These are phyloP conservation scores for Megacollybia platyphylla DNA, from an alignment of 1,284 basidiomycete species.

Conservation along the genomic window DNA sequence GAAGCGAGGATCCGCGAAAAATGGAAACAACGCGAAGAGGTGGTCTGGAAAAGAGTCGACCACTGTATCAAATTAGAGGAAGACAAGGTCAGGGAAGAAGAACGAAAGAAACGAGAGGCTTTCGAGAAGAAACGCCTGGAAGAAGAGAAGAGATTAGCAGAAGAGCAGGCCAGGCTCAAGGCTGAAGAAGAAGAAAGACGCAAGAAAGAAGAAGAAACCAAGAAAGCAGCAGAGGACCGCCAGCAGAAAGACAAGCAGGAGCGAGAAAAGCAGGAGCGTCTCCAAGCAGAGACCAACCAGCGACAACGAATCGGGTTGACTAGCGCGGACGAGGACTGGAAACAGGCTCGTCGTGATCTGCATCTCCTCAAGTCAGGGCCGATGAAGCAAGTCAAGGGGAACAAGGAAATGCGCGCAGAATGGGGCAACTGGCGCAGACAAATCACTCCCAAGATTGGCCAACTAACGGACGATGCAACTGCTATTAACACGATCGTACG, in stretches of 20 bases:
- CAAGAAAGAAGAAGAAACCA: constrained; percentile 14
- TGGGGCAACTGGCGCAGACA: constrained; percentile 65
- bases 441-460: constrained; percentile 87
- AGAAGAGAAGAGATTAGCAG: constrained; percentile 19
- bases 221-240: constrained; percentile 16
- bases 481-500: constrained; percentile 67
- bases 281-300: constrained; percentile 16
- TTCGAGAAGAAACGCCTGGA: constrained; percentile 26
- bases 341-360: constrained; percentile 44
- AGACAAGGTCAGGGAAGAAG: constrained; percentile 42
- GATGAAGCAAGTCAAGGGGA: constrained; percentile 63
- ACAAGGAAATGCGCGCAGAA: constrained; percentile 38
- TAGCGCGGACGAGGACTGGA: constrained; percentile 57
- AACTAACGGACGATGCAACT: constrained; percentile 71
- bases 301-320: constrained; percentile 31
- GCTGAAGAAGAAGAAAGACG: constrained; percentile 20
- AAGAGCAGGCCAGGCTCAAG: constrained; percentile 20
- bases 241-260: constrained; percentile 21
- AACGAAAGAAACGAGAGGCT: constrained; percentile 22
- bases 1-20: constrained; percentile 28
- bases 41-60: constrained; percentile 50
- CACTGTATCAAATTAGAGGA: constrained; percentile 51
- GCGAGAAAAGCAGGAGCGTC: constrained; percentile 18
- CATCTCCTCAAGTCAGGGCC: constrained; percentile 64
- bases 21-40: constrained; percentile 40